Evolutionary conservation across 305 asterid genomes (phyloP).

Genomic region (Fraxinus dipetala): DNA sequence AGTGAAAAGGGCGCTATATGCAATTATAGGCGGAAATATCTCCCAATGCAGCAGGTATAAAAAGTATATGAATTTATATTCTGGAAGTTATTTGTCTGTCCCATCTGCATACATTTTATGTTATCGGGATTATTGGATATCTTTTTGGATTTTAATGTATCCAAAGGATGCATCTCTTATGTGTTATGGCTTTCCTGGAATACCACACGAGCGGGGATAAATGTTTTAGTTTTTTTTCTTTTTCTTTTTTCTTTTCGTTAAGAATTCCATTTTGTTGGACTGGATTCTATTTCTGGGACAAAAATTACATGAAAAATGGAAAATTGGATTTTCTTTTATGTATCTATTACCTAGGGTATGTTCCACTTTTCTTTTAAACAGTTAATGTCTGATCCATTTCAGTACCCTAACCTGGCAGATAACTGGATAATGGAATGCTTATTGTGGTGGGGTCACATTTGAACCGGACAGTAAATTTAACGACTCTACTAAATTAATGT

Average conservation of each 20-base stretch:
- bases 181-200: not conserved
- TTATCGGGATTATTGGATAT: not conserved
- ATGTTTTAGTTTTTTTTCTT: not conserved
- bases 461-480: not conserved
- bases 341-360: not conserved
- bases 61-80: not conserved
- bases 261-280: not conserved
- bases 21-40: constrained; percentile 75
- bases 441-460: not conserved
- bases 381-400: not conserved
- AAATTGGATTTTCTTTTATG: not conserved
- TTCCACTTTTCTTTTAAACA: not conserved
- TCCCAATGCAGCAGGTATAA: constrained; percentile 78
- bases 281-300: not conserved
- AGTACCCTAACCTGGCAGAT: not conserved
- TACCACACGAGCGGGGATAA: not conserved
- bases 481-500: not conserved
- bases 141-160: not conserved
- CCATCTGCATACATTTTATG: not conserved
- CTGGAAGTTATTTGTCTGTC: not conserved
- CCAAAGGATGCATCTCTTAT: not conserved
- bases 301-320: not conserved
- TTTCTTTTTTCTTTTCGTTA: not conserved
- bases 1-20: constrained; percentile 72
- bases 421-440: not conserved